A percentile compares a stretch with the other conserved stretches of the same genome.
Conservation (phyloP, 352 stramenopile species). For the Phytophthora boehmeriae region DNA sequence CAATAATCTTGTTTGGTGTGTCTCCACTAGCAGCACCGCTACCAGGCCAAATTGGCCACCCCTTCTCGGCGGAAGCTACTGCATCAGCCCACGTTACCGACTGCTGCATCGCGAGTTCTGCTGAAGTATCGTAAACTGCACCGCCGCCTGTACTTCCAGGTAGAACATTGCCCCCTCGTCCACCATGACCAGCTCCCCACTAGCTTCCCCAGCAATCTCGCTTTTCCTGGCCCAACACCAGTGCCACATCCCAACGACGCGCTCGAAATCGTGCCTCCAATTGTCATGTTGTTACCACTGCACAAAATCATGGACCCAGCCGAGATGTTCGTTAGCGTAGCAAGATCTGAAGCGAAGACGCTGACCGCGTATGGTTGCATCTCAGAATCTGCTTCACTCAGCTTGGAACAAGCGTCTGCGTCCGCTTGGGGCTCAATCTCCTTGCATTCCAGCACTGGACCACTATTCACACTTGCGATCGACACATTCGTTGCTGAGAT, state of each 20-base stretch:
- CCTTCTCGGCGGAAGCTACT: constrained; percentile 14
- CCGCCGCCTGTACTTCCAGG: constrained; percentile 57
- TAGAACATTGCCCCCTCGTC: constrained; percentile 62
- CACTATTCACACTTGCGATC: constrained; percentile 49
- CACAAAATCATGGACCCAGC: constrained; percentile 69
- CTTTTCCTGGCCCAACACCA: constrained; percentile 60
- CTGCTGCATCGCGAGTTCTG: constrained; percentile 23
- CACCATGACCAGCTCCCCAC: constrained; percentile 75
- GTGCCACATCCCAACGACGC: constrained; percentile 52
- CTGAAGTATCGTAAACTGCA: constrained; percentile 44
- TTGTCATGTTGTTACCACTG: constrained; percentile 41
- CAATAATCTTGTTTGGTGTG: constrained; percentile 52
- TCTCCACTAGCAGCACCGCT: constrained; percentile 65
- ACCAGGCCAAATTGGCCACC: constrained; percentile 72
- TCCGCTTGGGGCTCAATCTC: constrained; percentile 50
- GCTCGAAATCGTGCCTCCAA: constrained; percentile 47
- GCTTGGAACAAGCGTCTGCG: constrained; percentile 35
- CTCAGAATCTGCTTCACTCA: constrained; percentile 19
- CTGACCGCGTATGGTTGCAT: constrained; percentile 45
- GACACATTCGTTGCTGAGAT: constrained; percentile 54
- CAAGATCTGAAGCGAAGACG: constrained; percentile 48
- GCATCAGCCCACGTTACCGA: constrained; percentile 8
- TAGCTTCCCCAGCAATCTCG: constrained; percentile 50
- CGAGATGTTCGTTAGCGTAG: constrained; percentile 51
- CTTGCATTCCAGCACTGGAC: constrained; percentile 49